A percentile compares a stretch with the other conserved stretches of the same genome.
These are phyloP conservation scores for Plantago rigida DNA, from an alignment of 305 asterid genomes.

Conservation along the genomic window DNA sequence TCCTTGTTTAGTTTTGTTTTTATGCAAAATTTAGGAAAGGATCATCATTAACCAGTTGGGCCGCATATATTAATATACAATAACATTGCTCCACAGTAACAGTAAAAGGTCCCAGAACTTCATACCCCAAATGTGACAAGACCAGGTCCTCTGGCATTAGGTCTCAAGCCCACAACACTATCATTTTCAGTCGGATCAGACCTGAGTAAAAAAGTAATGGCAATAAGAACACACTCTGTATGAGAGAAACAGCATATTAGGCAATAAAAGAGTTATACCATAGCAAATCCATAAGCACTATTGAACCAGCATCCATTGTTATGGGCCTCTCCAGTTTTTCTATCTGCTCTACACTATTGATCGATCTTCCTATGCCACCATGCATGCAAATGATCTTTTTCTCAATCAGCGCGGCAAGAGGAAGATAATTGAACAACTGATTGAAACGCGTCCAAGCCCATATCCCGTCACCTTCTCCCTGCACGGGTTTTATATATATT, in stretches of 20 bases:
- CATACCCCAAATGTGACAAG: slow-evolving; percentile 95
- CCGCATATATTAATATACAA: no score
- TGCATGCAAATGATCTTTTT: slow-evolving; percentile 99
- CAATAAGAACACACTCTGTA: slow-evolving; percentile 22
- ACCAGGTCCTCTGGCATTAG: slow-evolving; percentile 98
- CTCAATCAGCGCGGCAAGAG: slow-evolving; percentile 94
- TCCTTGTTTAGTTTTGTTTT: no score
- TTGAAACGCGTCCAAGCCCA: slow-evolving; percentile 99
- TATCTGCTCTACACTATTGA: slow-evolving; percentile 82
- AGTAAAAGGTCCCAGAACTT: slow-evolving; percentile 11
- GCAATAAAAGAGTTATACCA: slow-evolving; percentile 49
- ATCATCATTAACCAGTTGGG: background rate
- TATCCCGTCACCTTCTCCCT: slow-evolving; percentile 98
- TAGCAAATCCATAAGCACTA: slow-evolving; percentile 87
- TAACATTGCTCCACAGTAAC: background rate
- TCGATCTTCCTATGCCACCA: slow-evolving; percentile 99
- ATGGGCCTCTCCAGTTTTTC: slow-evolving; percentile 98
- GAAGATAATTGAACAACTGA: slow-evolving; percentile 86
- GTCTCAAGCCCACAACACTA: slow-evolving; percentile 88
- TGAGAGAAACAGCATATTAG: slow-evolving; percentile 17
- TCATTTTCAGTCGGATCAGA: slow-evolving; percentile 98
- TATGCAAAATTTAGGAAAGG: background rate
- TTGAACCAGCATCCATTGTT: slow-evolving; percentile 98
- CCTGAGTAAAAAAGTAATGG: slow-evolving; percentile 43
- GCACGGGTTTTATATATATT: slow-evolving; percentile 25